Evolutionary conservation across 2,329 filamentous ascomycete species (phyloP), one percentile per base, ranked within the genome.

Genomic region (Colletotrichum sp.): DNA sequence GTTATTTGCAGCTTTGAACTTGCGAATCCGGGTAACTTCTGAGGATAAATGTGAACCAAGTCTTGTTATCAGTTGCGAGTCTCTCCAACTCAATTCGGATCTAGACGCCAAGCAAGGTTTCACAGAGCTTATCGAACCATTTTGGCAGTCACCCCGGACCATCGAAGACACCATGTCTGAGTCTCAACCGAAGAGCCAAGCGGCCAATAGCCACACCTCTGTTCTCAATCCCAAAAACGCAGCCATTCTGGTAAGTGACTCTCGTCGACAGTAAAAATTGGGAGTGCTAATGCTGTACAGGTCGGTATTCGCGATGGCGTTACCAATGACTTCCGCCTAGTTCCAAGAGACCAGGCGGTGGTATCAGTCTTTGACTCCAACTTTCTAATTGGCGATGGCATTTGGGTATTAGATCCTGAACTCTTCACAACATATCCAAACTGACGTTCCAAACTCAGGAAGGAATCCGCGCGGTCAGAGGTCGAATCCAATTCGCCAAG

Each of bases 291-390:
- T 32, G 49, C 9, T 49, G 3, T 12, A 55, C 39, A 81, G 79
- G 78, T 82, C 65, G 80, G 80, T 16, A 80, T 82, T 71, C 79
- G 80, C 16, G 78, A 82, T 75, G 80, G 80, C 9, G 78, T 82
- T 8, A 79, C 77, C 4, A 77, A 78, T 5, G 63, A 78, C 19
- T 82, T 82, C 66, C 71, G 71, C 13, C 75, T 81, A 8, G 76
- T 79, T 12, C 79, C 80, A 6, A 72, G 80, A 61, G 75, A 76
- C 15, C 70, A 81, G 22, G 80, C 80, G 7, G 69, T 76, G 12
- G 78, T 81, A 2, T 82, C 80, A 2, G 80, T 82, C 5, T 82
- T 82, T 71, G 80, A 82, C 78, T 81, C 80, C 6, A 81, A 79
- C 64, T 82, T 82, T 12, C 78, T 82, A 1, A 73, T 82, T 19